phyloP scores from a whole-genome alignment of 164 flowering plant species.

The Dillenia turbinata region DNA sequence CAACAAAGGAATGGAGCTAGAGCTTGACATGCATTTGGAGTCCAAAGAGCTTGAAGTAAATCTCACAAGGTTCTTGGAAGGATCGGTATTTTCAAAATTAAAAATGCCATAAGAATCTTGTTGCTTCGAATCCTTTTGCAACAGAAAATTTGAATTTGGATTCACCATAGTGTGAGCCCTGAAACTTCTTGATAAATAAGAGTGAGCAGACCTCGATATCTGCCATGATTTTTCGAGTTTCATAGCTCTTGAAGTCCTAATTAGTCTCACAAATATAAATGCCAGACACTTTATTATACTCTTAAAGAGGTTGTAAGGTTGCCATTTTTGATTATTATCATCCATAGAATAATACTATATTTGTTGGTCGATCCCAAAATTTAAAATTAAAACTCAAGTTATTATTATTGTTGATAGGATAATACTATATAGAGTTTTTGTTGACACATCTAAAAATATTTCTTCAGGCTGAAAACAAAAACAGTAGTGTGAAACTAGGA shows the following conservation, averaged over 20 bases:
- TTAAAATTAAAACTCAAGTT: too few relatives aligned
- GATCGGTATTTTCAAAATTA: conserved; percentile 69
- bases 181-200: conserved; percentile 61
- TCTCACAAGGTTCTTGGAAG: conserved; percentile 81
- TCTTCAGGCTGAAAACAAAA: conserved; percentile 33
- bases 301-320: conserved; percentile 88
- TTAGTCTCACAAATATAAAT: conserved; percentile 68
- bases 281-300: conserved; percentile 84
- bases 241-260: conserved; percentile 65
- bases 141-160: conserved; percentile 28
- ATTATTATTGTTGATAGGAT: too few relatives aligned
- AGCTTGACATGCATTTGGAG: conserved; percentile 56
- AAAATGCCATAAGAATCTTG: conserved; percentile 92
- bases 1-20: conserved; percentile 58
- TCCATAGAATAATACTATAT: conserved; percentile 11
- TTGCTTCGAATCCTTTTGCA: conserved; percentile 62
- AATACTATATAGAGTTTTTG: conserved; percentile 27
- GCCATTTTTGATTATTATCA: conserved; percentile 35
- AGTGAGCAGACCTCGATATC: conserved; percentile 36
- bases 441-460: conserved; percentile 23
- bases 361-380: too few relatives aligned
- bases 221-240: conserved; percentile 70
- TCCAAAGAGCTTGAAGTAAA: conserved; percentile 74
- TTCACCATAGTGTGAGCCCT: conserved; percentile 37
- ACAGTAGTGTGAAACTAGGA: not conserved